A percentile compares a stretch with the other conserved stretches of the same genome.
These are phyloP conservation scores for Plectosphaerella sp. DNA, from an alignment of 2,329 filamentous ascomycete species.

Conservation along the genomic window DNA sequence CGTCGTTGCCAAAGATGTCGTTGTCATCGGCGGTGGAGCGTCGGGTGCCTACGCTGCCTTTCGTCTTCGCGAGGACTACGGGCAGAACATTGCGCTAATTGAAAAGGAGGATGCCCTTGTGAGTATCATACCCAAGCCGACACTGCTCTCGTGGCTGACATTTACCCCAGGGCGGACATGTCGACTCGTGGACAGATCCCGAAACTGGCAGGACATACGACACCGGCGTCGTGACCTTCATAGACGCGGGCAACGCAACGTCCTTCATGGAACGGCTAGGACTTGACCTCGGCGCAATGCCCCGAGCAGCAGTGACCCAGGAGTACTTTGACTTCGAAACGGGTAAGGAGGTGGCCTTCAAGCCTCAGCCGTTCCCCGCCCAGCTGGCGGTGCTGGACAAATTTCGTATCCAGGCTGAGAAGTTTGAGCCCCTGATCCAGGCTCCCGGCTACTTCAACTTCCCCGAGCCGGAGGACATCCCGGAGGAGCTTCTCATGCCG, in stretches of 20 bases:
- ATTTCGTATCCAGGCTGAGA: constrained; percentile 20
- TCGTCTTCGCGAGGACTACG: constrained; percentile 26
- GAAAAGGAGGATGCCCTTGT: constrained; percentile 27
- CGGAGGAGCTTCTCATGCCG: constrained; percentile 31
- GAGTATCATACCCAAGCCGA: constrained; percentile 10
- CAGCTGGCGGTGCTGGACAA: constrained; percentile 16
- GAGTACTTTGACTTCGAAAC: constrained; percentile 29
- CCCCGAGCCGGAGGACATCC: constrained; percentile 28
- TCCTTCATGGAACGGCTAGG: neutral
- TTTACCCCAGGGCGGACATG: constrained; percentile 39
- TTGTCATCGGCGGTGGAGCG: constrained; percentile 30
- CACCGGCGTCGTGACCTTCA: constrained; percentile 30
- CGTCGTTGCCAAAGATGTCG: constrained; percentile 23
- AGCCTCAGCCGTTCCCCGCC: constrained; percentile 10
- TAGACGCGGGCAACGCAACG: constrained; percentile 17
- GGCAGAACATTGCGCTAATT: constrained; percentile 25
- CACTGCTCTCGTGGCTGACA: constrained; percentile 5
- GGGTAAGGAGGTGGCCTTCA: constrained; percentile 22
- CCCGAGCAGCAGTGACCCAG: neutral
- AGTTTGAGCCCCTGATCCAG: constrained; percentile 23
- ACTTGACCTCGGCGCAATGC: neutral
- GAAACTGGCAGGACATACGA: constrained; percentile 25
- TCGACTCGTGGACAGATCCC: constrained; percentile 39
- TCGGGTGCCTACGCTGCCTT: constrained; percentile 31
- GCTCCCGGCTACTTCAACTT: constrained; percentile 25